Conservation (phyloP, 1,139 yeast species). For the Yamadazyma buinensis region DNA sequence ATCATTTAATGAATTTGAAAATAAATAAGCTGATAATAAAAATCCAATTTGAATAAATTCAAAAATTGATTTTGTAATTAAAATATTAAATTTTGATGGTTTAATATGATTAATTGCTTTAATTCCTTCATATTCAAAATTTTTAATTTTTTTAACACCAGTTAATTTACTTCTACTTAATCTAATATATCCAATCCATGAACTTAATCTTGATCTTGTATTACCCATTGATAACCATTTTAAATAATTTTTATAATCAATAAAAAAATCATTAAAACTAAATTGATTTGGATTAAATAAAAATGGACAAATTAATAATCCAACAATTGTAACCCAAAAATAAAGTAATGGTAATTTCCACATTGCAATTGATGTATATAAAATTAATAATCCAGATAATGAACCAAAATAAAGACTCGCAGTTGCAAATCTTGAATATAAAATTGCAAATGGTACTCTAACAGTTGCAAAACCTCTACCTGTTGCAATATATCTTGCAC, state of each 20-base stretch:
- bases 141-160: constrained; percentile 35
- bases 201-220: constrained; percentile 20
- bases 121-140: constrained; percentile 16
- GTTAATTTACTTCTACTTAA: constrained; percentile 38
- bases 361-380: constrained; percentile 43
- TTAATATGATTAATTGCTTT: constrained; percentile 16
- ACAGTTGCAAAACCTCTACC: constrained; percentile 55
- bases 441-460: constrained; percentile 33
- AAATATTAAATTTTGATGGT: constrained; percentile 36
- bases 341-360: constrained; percentile 45
- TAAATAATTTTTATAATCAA: constrained; percentile 41
- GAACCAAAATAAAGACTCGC: constrained; percentile 47
- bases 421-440: constrained; percentile 38
- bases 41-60: constrained; percentile 24
- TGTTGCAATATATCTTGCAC: constrained; percentile 53
- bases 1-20: constrained; percentile 44
- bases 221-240: constrained; percentile 48
- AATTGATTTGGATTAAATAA: constrained; percentile 52
- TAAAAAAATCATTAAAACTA: constrained; percentile 44
- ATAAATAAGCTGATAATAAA: constrained; percentile 39
- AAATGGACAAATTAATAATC: constrained; percentile 46
- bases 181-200: constrained; percentile 44
- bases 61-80: constrained; percentile 28
- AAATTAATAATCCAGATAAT: constrained; percentile 31
- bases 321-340: constrained; percentile 47